A percentile compares a stretch with the other conserved stretches of the same genome.
phyloP scores from a whole-genome alignment of 208 protist species.

The Vickermania ingenoplastis region DNA sequence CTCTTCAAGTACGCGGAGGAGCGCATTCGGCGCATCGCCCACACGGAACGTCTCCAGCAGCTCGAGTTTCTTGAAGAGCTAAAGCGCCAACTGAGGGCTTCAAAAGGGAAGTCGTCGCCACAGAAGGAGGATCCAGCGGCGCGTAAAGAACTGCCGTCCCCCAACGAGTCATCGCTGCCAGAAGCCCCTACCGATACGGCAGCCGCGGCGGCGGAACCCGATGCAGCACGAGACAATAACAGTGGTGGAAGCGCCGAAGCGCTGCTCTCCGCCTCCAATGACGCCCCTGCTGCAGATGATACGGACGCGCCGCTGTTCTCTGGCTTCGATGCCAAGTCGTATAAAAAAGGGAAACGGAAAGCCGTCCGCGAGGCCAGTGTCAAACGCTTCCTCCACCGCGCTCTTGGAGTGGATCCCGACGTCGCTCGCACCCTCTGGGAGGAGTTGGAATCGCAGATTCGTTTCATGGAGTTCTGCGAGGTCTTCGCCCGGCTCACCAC shows the following conservation, averaged over 20 bases:
- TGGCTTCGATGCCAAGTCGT: too few species aligned
- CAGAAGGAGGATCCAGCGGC: constrained; percentile 6
- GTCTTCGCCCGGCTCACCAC: constrained; percentile 73
- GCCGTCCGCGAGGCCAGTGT: constrained; percentile 16
- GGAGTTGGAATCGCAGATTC: constrained; percentile 66
- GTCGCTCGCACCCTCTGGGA: constrained; percentile 47
- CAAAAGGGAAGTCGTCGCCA: too few species aligned
- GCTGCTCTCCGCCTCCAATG: too few species aligned
- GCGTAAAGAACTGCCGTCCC: background rate
- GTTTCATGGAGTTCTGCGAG: constrained; percentile 80
- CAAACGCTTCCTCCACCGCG: constrained; percentile 33
- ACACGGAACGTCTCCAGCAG: constrained; percentile 46
- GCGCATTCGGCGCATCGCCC: constrained; percentile 26
- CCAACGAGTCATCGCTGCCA: background rate
- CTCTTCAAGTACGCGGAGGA: constrained; percentile 76
- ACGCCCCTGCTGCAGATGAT: too few species aligned
- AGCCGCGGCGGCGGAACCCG: too few species aligned
- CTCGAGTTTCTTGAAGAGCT: constrained; percentile 42
- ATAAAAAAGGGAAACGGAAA: background rate
- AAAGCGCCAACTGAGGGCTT: background rate
- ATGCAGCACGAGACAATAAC: too few species aligned
- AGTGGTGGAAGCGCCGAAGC: too few species aligned
- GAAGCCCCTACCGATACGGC: too few species aligned
- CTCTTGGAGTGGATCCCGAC: constrained; percentile 54
- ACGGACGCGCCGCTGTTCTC: too few species aligned